These are phyloP conservation scores for Quercus suber DNA, from an alignment of 306 rosid species.

Conservation along the genomic window DNA sequence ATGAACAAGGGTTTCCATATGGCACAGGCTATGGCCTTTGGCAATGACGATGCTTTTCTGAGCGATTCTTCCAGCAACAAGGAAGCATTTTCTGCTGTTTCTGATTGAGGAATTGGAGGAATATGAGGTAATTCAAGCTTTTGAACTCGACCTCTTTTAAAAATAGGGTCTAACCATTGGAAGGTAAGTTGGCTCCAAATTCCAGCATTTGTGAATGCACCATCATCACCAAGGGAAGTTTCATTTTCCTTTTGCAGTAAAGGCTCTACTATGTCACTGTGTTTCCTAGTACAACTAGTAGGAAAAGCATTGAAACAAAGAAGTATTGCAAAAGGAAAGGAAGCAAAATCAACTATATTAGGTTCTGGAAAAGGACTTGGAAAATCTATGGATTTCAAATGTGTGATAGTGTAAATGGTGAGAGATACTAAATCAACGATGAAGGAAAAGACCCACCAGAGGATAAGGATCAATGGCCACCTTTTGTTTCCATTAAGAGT, in stretches of 20 bases:
- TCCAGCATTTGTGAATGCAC: conserved; percentile 40
- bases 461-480: too few species aligned
- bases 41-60: conserved; percentile 42
- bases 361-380: too few species aligned
- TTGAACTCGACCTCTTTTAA: conserved; percentile 53
- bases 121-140: conserved; percentile 62
- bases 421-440: too few species aligned
- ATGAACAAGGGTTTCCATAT: conserved; percentile 51
- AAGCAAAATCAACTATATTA: too few species aligned
- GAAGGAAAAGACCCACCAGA: too few species aligned
- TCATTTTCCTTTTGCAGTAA: conserved; percentile 48
- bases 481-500: too few species aligned
- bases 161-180: conserved; percentile 75
- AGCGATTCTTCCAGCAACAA: conserved; percentile 56
- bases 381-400: too few species aligned
- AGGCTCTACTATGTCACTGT: conserved; percentile 31
- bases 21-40: conserved; percentile 53
- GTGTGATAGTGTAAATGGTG: too few species aligned
- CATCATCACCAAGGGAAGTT: conserved; percentile 11
- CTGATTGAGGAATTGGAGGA: conserved; percentile 69
- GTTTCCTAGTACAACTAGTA: conserved; percentile 16
- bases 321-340: too few species aligned
- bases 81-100: conserved; percentile 58
- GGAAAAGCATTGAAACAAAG: too few species aligned
- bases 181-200: conserved; percentile 70